Evolutionary conservation across 306 rosid genomes (phyloP).

Genomic region (Parietaria judaica): DNA sequence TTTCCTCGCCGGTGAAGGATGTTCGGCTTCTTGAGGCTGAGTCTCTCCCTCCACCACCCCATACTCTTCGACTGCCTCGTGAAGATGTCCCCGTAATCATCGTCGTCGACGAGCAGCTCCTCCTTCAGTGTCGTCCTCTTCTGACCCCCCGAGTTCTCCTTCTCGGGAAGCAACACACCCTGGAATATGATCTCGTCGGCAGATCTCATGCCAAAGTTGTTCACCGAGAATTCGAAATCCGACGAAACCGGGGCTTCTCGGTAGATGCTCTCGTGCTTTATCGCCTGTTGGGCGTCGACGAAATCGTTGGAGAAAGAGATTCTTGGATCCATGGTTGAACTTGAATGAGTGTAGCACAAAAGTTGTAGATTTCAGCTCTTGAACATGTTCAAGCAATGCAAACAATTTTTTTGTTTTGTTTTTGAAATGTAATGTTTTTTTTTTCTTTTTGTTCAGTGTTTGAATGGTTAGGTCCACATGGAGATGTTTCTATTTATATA

Average conservation of each 20-base stretch:
- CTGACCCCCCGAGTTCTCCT: constrained; percentile 33
- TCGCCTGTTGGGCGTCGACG: constrained; percentile 51
- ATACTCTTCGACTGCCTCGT: constrained; percentile 48
- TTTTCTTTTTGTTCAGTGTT: constrained; percentile 7
- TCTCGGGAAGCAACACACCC: constrained; percentile 75
- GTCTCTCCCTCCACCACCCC: constrained; percentile 67
- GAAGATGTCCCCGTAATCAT: constrained; percentile 26
- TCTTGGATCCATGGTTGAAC: constrained; percentile 73
- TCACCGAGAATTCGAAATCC: constrained; percentile 82
- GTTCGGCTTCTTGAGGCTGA: constrained; percentile 48
- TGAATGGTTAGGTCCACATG: constrained; percentile 56
- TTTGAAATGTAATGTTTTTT: background rate
- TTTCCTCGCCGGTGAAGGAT: constrained; percentile 39
- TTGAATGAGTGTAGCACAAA: background rate
- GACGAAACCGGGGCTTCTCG: constrained; percentile 94
- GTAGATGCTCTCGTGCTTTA: constrained; percentile 53
- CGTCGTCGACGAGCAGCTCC: constrained; percentile 47
- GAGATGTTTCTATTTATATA: constrained; percentile 50
- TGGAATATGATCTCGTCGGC: constrained; percentile 77
- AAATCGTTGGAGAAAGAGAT: constrained; percentile 93
- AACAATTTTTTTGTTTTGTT: constrained; percentile 18
- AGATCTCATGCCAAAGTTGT: constrained; percentile 55
- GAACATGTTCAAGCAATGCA: constrained; percentile 34
- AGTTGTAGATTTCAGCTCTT: constrained; percentile 29
- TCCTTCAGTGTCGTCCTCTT: constrained; percentile 68